Conservation (phyloP, 352 stramenopile genomes). For the Globisporangium yorkense region DNA sequence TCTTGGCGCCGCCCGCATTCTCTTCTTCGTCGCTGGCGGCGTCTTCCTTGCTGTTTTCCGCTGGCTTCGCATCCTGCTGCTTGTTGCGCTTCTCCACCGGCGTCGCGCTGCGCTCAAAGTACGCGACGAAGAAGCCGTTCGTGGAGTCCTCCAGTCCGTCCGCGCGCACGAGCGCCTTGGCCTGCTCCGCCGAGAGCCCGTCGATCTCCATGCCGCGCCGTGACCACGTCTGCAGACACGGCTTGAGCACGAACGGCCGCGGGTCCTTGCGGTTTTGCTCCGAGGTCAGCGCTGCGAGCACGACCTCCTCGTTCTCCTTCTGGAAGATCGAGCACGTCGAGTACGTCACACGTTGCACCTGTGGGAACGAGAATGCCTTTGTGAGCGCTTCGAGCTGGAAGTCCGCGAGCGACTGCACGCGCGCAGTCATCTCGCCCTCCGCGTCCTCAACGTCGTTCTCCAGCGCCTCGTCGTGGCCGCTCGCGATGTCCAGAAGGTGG, state of each 20-base stretch:
- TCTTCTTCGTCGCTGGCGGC: background rate
- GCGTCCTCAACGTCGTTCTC: constrained; percentile 20
- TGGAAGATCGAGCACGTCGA: constrained; percentile 96
- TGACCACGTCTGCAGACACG: constrained; percentile 65
- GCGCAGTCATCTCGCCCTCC: constrained; percentile 54
- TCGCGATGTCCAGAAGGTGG: constrained; percentile 86
- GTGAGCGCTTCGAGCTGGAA: constrained; percentile 93
- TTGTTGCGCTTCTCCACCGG: background rate
- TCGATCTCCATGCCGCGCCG: constrained; percentile 57
- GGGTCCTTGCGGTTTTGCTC: constrained; percentile 35
- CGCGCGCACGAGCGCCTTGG: constrained; percentile 85
- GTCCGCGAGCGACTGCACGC: constrained; percentile 88
- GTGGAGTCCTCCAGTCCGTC: constrained; percentile 91
- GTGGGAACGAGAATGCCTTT: constrained; percentile 93
- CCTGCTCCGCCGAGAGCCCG: constrained; percentile 55
- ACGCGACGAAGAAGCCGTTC: constrained; percentile 97
- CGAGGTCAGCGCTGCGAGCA: constrained; percentile 79
- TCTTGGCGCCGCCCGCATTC: constrained; percentile 19
- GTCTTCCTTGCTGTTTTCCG: background rate
- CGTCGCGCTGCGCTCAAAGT: constrained; percentile 82
- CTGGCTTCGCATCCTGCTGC: background rate
- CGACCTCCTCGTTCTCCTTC: constrained; percentile 95
- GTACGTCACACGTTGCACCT: constrained; percentile 93
- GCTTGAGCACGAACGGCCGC: constrained; percentile 58
- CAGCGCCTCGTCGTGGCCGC: constrained; percentile 43